Evolutionary conservation across 2,329 filamentous ascomycete genomes (phyloP), one percentile per base, ranked within the genome.

Genomic region (Scedosporium boydii): DNA sequence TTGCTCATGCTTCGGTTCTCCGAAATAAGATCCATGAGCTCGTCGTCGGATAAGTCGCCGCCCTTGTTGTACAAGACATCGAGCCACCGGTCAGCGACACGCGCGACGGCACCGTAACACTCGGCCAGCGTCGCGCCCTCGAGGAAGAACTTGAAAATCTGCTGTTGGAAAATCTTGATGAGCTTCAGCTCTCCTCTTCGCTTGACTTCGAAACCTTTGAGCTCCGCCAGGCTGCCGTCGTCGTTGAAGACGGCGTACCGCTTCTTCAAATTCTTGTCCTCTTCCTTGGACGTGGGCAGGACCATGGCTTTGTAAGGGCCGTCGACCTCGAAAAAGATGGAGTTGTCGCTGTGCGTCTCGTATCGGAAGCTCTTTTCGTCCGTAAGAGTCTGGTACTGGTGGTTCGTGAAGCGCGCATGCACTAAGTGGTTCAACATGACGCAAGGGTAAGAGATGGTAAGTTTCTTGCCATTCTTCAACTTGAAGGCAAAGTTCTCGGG

Each of bases 251-350:
- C 95, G 48, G 96, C 95, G 72, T 99, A 99, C 71, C 95, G 87
- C 77, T 99, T 99, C 80, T 99, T 99, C 83, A 99, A 81, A 75
- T 99, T 99, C 80, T 98, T 99, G 78, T 98, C 93, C 74, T 98
- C 95, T 73, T 99, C 95, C 72, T 99, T 98, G 0, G 93, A 98
- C 0, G 95, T 98, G 2, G 95, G 95, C 66, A 99, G 75, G 64
- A 99, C 87, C 95, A 99, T 99, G 66, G 95, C 95, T 73, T 86
- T 93, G 81, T 99, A 99, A 0, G 95, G 95, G 4, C 95, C 95
- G 69, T 99, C 95, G 58, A 99, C 95, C 75, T 99, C 95, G 77
- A 99, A 99, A 79, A 99, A 99, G 74, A 99, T 99, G 41, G 93
- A 95, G 75, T 99, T 99, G 71, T 99, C 95, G 78, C 93, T 98